These are phyloP conservation scores for Aspergillus aculeatinus DNA, from an alignment of 2,329 filamentous ascomycete species.

Conservation along the genomic window DNA sequence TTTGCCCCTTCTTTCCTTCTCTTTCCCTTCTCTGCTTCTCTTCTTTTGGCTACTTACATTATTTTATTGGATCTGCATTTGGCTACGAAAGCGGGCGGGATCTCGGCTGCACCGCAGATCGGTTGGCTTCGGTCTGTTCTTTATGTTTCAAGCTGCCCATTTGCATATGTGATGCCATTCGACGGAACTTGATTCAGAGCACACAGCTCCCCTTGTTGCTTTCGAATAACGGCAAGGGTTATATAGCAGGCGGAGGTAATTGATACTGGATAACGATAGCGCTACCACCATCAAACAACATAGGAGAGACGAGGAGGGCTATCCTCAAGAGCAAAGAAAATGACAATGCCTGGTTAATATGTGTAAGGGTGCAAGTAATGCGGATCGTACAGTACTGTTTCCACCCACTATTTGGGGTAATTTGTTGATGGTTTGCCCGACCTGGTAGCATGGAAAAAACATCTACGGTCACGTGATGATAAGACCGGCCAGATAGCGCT, in stretches of 20 bases:
- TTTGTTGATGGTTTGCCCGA: not conserved
- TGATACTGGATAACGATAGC: slow-evolving; percentile 14
- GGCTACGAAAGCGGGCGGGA: slow-evolving; percentile 21
- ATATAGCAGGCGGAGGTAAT: slow-evolving; percentile 19
- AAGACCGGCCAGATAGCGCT: slow-evolving; percentile 1
- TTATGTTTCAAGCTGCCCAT: slow-evolving; percentile 21
- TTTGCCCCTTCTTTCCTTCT: slow-evolving; percentile 18
- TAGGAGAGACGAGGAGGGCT: slow-evolving; percentile 14
- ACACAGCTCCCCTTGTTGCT: slow-evolving; percentile 18
- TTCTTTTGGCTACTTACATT: slow-evolving; percentile 21
- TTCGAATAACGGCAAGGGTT: slow-evolving; percentile 15
- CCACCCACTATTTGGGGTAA: not conserved
- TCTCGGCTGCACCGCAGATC: slow-evolving; percentile 25
- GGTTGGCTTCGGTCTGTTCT: slow-evolving; percentile 25
- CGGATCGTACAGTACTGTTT: not conserved
- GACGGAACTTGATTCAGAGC: slow-evolving; percentile 21
- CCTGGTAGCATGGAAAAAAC: not conserved
- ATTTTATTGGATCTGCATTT: slow-evolving; percentile 22
- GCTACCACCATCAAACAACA: slow-evolving; percentile 12
- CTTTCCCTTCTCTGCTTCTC: slow-evolving; percentile 21
- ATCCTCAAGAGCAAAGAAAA: slow-evolving; percentile 15
- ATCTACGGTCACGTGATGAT: not conserved
- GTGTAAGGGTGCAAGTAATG: not conserved
- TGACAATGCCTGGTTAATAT: slow-evolving; percentile 11
- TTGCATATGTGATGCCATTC: slow-evolving; percentile 30